Conservation (phyloP, 2,329 filamentous ascomycete genomes). For the Byssoonygena ceratinophila region DNA sequence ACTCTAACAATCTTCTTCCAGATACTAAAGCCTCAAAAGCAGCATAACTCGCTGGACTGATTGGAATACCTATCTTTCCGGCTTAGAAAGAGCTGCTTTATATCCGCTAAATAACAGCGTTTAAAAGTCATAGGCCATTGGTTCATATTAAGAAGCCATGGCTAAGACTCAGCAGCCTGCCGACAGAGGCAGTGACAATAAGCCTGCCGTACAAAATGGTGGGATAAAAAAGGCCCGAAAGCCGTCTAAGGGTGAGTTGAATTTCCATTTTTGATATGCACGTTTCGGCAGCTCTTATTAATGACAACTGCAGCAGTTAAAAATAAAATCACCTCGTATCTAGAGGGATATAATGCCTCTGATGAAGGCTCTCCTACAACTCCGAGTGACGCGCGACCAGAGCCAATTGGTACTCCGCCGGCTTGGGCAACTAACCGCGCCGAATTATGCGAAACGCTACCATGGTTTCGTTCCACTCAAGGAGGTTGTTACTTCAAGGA, state of each 20-base stretch:
- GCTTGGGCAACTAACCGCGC: constrained; percentile 51
- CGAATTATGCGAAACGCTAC: constrained; percentile 52
- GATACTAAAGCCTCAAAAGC: not conserved
- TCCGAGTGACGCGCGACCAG: not conserved
- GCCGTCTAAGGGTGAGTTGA: not conserved
- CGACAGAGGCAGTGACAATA: not conserved
- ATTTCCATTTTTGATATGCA: not conserved
- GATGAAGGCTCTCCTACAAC: not conserved
- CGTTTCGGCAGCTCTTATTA: not conserved
- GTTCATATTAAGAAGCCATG: not conserved
- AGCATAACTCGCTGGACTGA: not conserved
- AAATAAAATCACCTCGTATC: not conserved
- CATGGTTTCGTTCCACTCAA: constrained; percentile 53
- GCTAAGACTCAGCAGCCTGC: not conserved
- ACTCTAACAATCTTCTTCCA: not conserved
- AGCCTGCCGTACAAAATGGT: not conserved
- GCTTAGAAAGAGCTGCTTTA: too few relatives aligned
- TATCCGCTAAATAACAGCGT: not conserved
- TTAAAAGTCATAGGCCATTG: not conserved
- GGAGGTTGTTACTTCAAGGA: constrained; percentile 46
- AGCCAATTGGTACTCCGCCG: constrained; percentile 31
- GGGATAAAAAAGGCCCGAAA: not conserved
- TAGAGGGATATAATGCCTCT: not conserved
- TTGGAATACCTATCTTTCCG: too few relatives aligned
- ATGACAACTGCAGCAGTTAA: not conserved